Evolutionary conservation across 2,329 filamentous ascomycete species (phyloP), one percentile per base, ranked within the genome.

Genomic region (Hypoxylon sp.): DNA sequence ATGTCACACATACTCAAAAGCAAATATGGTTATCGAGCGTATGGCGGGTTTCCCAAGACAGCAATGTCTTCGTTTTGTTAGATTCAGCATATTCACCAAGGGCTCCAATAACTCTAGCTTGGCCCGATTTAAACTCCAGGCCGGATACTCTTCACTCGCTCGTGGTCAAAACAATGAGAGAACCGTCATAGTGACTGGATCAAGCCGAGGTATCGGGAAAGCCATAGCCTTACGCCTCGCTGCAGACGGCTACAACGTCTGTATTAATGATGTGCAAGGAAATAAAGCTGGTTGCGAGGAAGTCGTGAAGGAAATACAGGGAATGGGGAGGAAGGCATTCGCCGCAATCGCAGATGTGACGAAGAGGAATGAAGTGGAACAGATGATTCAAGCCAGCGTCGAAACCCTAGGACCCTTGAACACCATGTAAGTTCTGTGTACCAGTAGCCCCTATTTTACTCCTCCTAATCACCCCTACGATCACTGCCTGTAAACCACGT

Each of bases 181-280:
- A 46, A 77, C 54, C 37, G 76, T 69, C 29, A 78, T 78, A 3
- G 70, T 78, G 19, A 78, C 77, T 0, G 77, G 77, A 3, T 74
- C 77, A 3, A 71, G 72, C 29, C 59, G 72, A 13, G 77, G 77
- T 19, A 89, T 88, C 70, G 89, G 89, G 51, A 87, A 86, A 73
- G 84, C 87, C 19, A 89, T 91, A 59, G 90, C 89, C 17, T 79
- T 90, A 6, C 87, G 90, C 2, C 83, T 92, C 14, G 89, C 89
- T 5, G 79, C 82, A 22, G 90, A 92, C 68, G 90, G 90, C 59
- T 92, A 91, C 79, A 83, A 88, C 71, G 81, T 92, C 54, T 90
- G 88, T 74, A 81, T 92, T 70, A 91, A 91, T 75, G 90, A 92
- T 71, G 80, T 91, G 14, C 70, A 81, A 29, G 81, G 84, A 13